Evolutionary conservation across 306 rosid species (phyloP).

Genomic region (Rubus parviflorus): DNA sequence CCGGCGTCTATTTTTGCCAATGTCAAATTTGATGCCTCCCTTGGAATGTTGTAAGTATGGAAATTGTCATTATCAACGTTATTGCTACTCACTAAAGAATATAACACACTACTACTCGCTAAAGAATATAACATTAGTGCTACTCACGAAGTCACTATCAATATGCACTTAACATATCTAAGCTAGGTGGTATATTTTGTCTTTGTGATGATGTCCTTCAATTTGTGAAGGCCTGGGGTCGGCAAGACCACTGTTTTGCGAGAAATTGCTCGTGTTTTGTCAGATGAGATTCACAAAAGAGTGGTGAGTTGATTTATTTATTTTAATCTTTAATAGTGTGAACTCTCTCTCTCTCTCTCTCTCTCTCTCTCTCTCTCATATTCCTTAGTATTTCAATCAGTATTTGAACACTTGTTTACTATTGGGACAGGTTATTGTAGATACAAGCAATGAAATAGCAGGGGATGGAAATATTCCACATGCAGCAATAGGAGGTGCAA

Average conservation of each 20-base stretch:
- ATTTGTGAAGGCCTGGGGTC: constrained; percentile 65
- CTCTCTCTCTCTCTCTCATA: not conserved
- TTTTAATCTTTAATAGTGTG: not conserved
- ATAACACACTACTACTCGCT: not conserved
- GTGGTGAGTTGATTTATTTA: constrained; percentile 49
- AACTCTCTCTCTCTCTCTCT: not conserved
- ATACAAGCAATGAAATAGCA: constrained; percentile 77
- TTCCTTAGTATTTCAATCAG: constrained; percentile 7
- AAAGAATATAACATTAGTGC: too few relatives aligned
- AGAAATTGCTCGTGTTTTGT: constrained; percentile 63
- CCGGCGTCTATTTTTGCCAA: not conserved
- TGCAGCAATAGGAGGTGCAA: constrained; percentile 64
- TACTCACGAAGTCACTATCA: too few relatives aligned
- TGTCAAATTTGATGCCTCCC: constrained; percentile 10
- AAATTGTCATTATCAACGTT: not conserved
- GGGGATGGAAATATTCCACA: constrained; percentile 77
- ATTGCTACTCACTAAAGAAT: constrained; percentile 1
- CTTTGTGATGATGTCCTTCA: constrained; percentile 20
- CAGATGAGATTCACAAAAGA: constrained; percentile 68
- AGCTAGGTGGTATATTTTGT: not conserved
- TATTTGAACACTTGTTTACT: constrained; percentile 11
- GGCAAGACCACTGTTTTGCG: constrained; percentile 75
- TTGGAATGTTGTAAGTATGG: not conserved
- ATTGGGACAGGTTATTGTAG: constrained; percentile 57
- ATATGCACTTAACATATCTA: not conserved